phyloP scores from a whole-genome alignment of 2,329 filamentous ascomycete species.

The Neonectria ditissima region DNA sequence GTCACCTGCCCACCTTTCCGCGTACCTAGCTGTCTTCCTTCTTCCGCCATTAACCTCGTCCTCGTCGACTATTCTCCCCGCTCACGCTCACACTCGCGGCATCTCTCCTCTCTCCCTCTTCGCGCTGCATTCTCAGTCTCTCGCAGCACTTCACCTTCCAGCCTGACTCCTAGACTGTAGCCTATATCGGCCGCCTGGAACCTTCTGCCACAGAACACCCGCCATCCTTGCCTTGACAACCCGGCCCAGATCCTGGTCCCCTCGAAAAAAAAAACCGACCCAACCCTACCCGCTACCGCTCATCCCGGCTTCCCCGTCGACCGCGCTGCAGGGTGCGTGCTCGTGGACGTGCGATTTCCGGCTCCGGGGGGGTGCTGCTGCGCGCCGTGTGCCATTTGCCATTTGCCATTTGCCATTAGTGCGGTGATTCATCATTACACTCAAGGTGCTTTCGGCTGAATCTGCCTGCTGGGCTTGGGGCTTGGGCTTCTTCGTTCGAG shows the following conservation, averaged over 20 bases:
- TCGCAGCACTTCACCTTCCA: conserved; percentile 7
- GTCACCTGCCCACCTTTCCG: conserved; percentile 19
- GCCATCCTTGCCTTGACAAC: conserved; percentile 9
- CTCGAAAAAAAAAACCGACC: too few species aligned
- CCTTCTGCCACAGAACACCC: conserved; percentile 13
- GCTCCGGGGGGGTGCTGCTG: conserved; percentile 8
- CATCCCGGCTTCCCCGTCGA: conserved; percentile 43
- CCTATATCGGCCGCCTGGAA: conserved; percentile 17
- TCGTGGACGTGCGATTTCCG: conserved; percentile 41
- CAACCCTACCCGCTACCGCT: conserved; percentile 28
- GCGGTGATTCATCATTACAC: conserved; percentile 28
- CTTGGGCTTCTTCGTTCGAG: conserved; percentile 20
- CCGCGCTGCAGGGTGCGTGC: conserved; percentile 36
- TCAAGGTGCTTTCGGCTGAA: conserved; percentile 40
- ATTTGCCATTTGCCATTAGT: neutral
- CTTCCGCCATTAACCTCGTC: conserved; percentile 2
- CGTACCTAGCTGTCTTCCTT: conserved; percentile 2
- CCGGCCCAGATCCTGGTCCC: conserved; percentile 31
- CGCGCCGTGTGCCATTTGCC: neutral
- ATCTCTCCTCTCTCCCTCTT: neutral
- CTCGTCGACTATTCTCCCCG: neutral
- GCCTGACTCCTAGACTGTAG: conserved; percentile 3
- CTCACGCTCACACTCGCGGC: neutral
- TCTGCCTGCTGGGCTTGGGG: conserved; percentile 15
- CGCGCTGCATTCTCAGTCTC: neutral